Conservation (phyloP, 202 grass and related monocot species). For the Alloteropsis angusta region DNA sequence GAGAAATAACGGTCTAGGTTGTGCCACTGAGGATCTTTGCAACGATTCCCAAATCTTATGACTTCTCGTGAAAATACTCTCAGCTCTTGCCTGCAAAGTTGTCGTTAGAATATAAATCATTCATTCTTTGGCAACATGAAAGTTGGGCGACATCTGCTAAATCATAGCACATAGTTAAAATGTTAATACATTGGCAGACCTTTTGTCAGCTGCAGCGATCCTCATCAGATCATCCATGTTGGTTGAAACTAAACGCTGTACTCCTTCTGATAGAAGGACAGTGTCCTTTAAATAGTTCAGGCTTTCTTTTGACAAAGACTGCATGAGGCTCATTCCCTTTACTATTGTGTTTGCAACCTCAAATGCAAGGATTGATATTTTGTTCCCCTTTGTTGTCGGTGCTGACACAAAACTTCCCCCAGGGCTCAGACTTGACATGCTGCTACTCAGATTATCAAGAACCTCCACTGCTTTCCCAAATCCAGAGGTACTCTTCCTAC, state of each 20-base stretch:
- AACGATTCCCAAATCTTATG: constrained; percentile 83
- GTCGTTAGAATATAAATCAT: constrained; percentile 12
- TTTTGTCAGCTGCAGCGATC: constrained; percentile 77
- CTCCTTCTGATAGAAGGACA: constrained; percentile 50
- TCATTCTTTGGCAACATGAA: not conserved
- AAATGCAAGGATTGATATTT: constrained; percentile 72
- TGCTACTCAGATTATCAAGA: constrained; percentile 64
- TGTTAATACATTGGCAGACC: constrained; percentile 34
- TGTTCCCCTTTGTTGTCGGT: constrained; percentile 38
- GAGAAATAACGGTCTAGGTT: constrained; percentile 85
- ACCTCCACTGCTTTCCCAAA: constrained; percentile 77
- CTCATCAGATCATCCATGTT: constrained; percentile 41
- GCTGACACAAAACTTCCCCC: constrained; percentile 42
- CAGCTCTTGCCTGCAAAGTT: constrained; percentile 61
- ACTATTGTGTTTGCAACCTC: constrained; percentile 92
- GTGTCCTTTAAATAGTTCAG: constrained; percentile 54
- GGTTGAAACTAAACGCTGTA: constrained; percentile 58
- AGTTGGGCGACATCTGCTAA: not conserved
- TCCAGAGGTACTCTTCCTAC: constrained; percentile 61
- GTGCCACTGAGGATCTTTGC: constrained; percentile 91
- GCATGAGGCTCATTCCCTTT: constrained; percentile 70
- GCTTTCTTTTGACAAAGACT: constrained; percentile 64
- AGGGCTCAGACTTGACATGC: constrained; percentile 69
- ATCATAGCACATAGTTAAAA: not conserved
- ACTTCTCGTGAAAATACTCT: constrained; percentile 66